Base-by-base conservation (phyloP, 2,329 filamentous ascomycete species). In the Aureobasidium zeae region DNA sequence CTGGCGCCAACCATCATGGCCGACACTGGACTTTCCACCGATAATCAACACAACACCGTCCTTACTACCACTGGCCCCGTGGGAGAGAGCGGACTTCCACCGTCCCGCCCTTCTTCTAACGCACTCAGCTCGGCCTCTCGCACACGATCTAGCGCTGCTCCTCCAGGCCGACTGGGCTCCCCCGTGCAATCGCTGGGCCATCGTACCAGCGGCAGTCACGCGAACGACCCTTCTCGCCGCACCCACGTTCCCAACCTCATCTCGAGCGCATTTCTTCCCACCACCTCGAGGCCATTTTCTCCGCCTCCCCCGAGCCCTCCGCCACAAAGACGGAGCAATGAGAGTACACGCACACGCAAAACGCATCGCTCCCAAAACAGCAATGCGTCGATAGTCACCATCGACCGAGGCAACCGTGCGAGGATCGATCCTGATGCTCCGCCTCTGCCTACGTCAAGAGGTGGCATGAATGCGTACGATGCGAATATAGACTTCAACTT, bases 251-350 rank as follows among this genome's bases (percentile, higher is more conserved):
- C 91, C 1, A 87, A 83, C 2, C 69, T 98, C 42, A 82, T 86
- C 2, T 87, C 86, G 12, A 83, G 89, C 57, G 89, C 86, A 43
- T 96, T 98, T 67, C 94, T 94, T 59, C 91, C 91, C 28, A 94
- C 98, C 86, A 96, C 88, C 66, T 94, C 89, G 17, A 83, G 86
- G 60, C 36, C 28, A 20, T 42, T 46, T 15, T 46, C 34, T 33
- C 39, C 46, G 12, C 49, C 36, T 5, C 35, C 38, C 10, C 70
- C 37, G 30, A 49, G 44, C 11, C 45, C 46, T 51, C 51, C 38
- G 41, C 32, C 45, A 50, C 35, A 45, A 52, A 44, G 49, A 52
- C 46, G 28, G n/a, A 46, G 49, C 48, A 52, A 47, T 25, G 48
- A 49, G 43, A 54, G 26, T 36, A 21, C 39, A 35, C 22, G 69